A percentile compares a stretch with the other conserved stretches of the same genome.
Conservation (phyloP, 2,329 filamentous ascomycete species). For the Didymella segeticola region DNA sequence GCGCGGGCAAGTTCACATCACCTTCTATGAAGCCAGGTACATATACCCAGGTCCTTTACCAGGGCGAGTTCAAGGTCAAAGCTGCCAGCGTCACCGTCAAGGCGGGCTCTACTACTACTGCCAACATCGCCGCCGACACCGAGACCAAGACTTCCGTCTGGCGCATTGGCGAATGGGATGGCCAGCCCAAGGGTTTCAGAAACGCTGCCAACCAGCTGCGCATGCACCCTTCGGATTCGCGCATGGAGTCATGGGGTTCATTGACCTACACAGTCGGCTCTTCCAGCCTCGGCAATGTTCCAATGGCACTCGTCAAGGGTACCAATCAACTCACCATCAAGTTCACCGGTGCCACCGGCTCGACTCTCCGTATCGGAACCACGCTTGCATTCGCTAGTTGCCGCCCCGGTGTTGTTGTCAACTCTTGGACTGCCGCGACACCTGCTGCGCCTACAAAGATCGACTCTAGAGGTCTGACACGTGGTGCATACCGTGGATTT, state of each 20-base stretch:
- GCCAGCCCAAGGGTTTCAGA: constrained; percentile 64
- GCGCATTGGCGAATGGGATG: constrained; percentile 71
- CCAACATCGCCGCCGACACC: constrained; percentile 60
- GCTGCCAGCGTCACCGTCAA: constrained; percentile 54
- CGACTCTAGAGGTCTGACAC: constrained; percentile 68
- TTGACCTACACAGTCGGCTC: constrained; percentile 68
- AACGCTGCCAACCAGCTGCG: constrained; percentile 71
- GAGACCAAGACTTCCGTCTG: constrained; percentile 62
- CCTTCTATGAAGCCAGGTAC: constrained; percentile 72
- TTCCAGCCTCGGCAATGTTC: constrained; percentile 61
- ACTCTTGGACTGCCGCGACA: constrained; percentile 58
- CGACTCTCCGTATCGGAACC: constrained; percentile 69
- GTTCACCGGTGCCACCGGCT: constrained; percentile 60
- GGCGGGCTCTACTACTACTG: constrained; percentile 57
- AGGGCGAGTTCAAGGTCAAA: constrained; percentile 64
- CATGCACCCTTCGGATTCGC: constrained; percentile 71
- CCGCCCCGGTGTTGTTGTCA: constrained; percentile 64
- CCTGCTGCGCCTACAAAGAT: constrained; percentile 67
- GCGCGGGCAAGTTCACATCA: constrained; percentile 65
- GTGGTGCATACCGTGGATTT: constrained; percentile 68
- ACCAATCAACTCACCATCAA: constrained; percentile 68
- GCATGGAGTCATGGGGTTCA: constrained; percentile 68
- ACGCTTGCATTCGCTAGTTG: constrained; percentile 68
- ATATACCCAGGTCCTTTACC: constrained; percentile 72
- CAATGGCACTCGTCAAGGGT: constrained; percentile 70